These are phyloP conservation scores for Suillus occidentalis DNA, from an alignment of 768 basidiomycete species.

Conservation along the genomic window DNA sequence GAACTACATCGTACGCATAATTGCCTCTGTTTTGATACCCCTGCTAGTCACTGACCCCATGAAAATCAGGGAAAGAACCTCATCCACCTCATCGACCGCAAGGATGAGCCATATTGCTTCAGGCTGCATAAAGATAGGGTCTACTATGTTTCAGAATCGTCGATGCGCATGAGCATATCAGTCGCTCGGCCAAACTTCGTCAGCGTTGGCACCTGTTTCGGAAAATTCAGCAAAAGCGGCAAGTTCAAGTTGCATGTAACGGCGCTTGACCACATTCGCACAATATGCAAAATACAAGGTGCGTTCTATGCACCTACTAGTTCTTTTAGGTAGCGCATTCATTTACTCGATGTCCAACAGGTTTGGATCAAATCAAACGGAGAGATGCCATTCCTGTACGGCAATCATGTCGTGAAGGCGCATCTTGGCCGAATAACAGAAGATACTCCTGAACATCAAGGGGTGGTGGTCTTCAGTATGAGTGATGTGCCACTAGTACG, in stretches of 20 bases:
- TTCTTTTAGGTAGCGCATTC: not conserved
- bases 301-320: constrained; percentile 14
- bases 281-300: constrained; percentile 99
- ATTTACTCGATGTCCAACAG: constrained; percentile 39
- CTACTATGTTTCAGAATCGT: constrained; percentile 93
- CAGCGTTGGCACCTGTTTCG: constrained; percentile 93
- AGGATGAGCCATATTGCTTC: constrained; percentile 95
- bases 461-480: constrained; percentile 97
- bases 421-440: constrained; percentile 99
- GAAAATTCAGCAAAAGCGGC: constrained; percentile 95
- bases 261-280: constrained; percentile 88
- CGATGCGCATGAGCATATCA: constrained; percentile 90
- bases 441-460: constrained; percentile 98
- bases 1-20: constrained; percentile 82
- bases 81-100: constrained; percentile 90
- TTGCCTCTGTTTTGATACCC: not conserved
- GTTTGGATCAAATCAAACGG: constrained; percentile 99
- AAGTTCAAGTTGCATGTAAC: constrained; percentile 99
- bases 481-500: constrained; percentile 87
- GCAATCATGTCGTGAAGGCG: constrained; percentile 97
- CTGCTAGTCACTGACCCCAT: not conserved
- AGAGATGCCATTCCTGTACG: constrained; percentile 99
- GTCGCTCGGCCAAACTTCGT: constrained; percentile 91
- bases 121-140: constrained; percentile 92
- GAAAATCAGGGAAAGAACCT: constrained; percentile 84